Base-by-base conservation (phyloP, 139 green algal species). In the Microglena sp. region DNA sequence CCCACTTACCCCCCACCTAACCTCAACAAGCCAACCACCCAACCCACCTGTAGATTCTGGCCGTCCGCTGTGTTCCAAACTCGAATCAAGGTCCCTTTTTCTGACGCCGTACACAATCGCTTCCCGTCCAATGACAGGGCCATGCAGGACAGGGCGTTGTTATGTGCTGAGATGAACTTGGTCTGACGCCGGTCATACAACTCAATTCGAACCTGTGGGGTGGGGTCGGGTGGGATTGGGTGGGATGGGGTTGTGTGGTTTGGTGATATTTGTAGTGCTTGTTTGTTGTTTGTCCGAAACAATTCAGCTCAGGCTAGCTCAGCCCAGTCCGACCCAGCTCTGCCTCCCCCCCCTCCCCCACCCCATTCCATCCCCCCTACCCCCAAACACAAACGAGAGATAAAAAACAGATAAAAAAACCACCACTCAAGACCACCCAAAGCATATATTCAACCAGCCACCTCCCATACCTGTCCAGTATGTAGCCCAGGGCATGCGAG, bases 401-500 rank as follows among this genome's bases (percentile, higher is more conserved):
- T n/a, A n/a, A n/a, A n/a, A n/a, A n/a, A n/a, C n/a, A n/a, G n/a
- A n/a, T n/a, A n/a, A n/a, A n/a, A n/a, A n/a, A n/a, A n/a, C n/a
- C n/a, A n/a, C n/a, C n/a, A n/a, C n/a, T n/a, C n/a, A n/a, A n/a
- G n/a, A n/a, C n/a, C n/a, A n/a, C n/a, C n/a, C n/a, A n/a, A n/a
- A n/a, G n/a, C n/a, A n/a, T n/a, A n/a, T n/a, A n/a, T n/a, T n/a
- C n/a, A n/a, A n/a, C n/a, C n/a, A n/a, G n/a, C n/a, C n/a, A n/a
- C n/a, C 8, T 6, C 3, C 22, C 71, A 1, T 56, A 90, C 87
- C 84, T 97, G 88, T 1, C 92, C 93, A 2, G 74, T 71, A 62
- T 95, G 85, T 65, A 96, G 75, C 1, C 93, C 93, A 1, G 90
- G 93, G 79, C 91, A 97, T 3, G 90, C 93, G 44, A 99, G 74